Percentiles rank a stretch among this genome's conserved stretches.
Conservation (phyloP, 768 basidiomycete genomes). For the Podaxis sp. region DNA sequence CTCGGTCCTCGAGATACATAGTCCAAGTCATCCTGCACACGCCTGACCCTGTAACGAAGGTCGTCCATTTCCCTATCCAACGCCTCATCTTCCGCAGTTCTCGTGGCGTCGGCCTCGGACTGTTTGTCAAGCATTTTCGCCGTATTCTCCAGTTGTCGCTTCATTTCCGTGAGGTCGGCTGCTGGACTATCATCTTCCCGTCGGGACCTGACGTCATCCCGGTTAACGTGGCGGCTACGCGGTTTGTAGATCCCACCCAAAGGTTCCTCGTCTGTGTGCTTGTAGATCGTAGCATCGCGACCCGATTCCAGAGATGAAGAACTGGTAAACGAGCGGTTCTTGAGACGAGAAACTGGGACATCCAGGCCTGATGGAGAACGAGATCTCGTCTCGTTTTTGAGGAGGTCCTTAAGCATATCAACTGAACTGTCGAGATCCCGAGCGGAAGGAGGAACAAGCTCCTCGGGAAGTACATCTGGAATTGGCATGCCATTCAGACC, state of each 20-base stretch:
- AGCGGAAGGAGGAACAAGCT: conserved; percentile 90
- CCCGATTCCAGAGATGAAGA: conserved; percentile 52
- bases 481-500: conserved; percentile 91
- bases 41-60: conserved; percentile 77
- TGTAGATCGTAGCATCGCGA: conserved; percentile 91
- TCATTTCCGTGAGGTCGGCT: conserved; percentile 83
- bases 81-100: conserved; percentile 82
- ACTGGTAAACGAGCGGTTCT: conserved; percentile 70
- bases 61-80: conserved; percentile 91
- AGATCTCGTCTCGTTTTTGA: conserved; percentile 82
- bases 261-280: conserved; percentile 67
- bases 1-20: conserved; percentile 78
- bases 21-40: conserved; percentile 91
- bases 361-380: conserved; percentile 59
- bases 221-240: conserved; percentile 80
- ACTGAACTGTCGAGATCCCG: conserved; percentile 88
- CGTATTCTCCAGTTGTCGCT: conserved; percentile 76
- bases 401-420: conserved; percentile 82
- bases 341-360: conserved; percentile 57
- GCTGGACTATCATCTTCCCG: conserved; percentile 62
- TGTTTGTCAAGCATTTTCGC: conserved; percentile 78
- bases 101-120: conserved; percentile 57
- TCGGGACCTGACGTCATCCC: conserved; percentile 74
- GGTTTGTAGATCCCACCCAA: conserved; percentile 73
- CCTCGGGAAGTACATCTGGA: conserved; percentile 82